Evolutionary conservation across 192 early-diverging fungal genomes (phyloP).

Genomic region (Mortierella antarctica): DNA sequence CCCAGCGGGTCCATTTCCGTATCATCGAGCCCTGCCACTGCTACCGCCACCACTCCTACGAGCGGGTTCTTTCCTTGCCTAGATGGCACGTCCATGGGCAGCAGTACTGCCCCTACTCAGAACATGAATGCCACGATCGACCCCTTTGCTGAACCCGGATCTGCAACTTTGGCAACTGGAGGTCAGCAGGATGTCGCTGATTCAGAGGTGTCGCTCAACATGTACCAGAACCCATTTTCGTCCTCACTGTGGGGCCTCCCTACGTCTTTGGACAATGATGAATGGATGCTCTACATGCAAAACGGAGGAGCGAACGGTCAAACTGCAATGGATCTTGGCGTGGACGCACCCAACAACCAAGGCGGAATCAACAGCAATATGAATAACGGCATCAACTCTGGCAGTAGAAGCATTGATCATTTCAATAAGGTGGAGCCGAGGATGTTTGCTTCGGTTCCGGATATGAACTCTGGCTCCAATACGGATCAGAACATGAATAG

Average conservation of each 20-base stretch:
- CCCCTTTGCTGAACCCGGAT: constrained; percentile 27
- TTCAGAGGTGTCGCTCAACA: not conserved
- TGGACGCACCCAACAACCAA: not conserved
- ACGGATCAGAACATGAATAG: not conserved
- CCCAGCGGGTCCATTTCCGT: constrained; percentile 7
- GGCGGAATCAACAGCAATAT: not conserved
- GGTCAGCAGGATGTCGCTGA: constrained; percentile 4
- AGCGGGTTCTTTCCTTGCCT: constrained; percentile 8
- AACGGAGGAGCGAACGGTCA: constrained; percentile 8
- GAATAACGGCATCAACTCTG: not conserved
- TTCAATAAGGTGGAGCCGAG: not conserved
- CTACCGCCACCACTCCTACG: not conserved
- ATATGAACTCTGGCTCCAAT: not conserved
- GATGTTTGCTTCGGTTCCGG: constrained; percentile 4
- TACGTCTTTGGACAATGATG: constrained; percentile 43
- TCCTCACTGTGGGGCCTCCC: constrained; percentile 47
- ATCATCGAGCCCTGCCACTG: not conserved
- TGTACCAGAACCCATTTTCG: constrained; percentile 45
- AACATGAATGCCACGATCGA: constrained; percentile 2
- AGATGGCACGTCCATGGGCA: not conserved
- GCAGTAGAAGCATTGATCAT: not conserved
- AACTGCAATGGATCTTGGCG: not conserved
- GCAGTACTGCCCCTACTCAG: not conserved
- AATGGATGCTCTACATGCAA: constrained; percentile 53
- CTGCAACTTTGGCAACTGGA: constrained; percentile 9